Conservation (phyloP, 78 protist species). For the Speleostelium caveatum region DNA sequence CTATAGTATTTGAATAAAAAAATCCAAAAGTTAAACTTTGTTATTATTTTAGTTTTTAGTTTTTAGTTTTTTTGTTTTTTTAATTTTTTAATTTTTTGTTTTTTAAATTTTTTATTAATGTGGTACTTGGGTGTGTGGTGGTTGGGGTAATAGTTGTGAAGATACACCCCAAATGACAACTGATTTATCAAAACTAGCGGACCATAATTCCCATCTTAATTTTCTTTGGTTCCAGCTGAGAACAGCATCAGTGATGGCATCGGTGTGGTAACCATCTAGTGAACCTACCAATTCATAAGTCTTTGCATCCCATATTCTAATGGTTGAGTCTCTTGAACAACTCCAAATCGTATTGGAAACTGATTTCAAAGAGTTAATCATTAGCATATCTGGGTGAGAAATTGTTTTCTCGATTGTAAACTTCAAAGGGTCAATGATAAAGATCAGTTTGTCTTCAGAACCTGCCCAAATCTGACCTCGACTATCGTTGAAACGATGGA, state of each 20-base stretch:
- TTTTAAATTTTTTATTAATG: too few species aligned
- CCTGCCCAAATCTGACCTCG: slow-evolving; percentile 55
- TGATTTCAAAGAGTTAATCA: slow-evolving; percentile 53
- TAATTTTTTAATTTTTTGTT: not conserved
- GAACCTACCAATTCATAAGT: slow-evolving; percentile 13
- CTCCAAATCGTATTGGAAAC: slow-evolving; percentile 49
- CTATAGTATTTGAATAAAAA: not conserved
- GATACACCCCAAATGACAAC: slow-evolving; percentile 47
- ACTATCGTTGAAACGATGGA: slow-evolving; percentile 23
- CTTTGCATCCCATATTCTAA: slow-evolving; percentile 48
- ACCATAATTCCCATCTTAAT: slow-evolving; percentile 65
- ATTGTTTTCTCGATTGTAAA: slow-evolving; percentile 11
- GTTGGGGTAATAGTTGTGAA: slow-evolving; percentile 14
- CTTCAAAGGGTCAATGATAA: slow-evolving; percentile 44
- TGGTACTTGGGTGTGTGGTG: slow-evolving; percentile 5
- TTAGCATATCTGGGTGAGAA: slow-evolving; percentile 37
- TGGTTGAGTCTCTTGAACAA: slow-evolving; percentile 61
- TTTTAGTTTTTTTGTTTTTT: not conserved
- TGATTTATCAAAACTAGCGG: slow-evolving; percentile 59
- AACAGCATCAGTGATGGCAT: slow-evolving; percentile 61
- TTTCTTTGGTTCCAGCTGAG: slow-evolving; percentile 25
- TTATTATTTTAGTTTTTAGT: not conserved
- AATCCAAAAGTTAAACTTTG: not conserved
- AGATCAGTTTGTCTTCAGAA: slow-evolving; percentile 55
- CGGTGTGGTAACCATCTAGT: slow-evolving; percentile 57